Conservation (phyloP, 2,329 filamentous ascomycete species). For the Penicillium sp. region DNA sequence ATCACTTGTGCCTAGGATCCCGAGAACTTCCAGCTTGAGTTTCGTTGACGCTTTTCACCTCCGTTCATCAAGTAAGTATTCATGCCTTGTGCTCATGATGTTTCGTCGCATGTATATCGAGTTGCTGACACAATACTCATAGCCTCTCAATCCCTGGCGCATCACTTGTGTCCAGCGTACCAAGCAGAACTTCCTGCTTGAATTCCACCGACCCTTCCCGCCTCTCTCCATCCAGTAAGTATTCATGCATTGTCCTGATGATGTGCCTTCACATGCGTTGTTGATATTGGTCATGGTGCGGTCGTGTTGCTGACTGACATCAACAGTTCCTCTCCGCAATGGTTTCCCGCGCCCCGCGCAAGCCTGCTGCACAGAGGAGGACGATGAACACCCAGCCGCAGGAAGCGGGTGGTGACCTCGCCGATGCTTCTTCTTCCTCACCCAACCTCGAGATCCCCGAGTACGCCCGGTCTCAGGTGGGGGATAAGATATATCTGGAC, state of each 20-base stretch:
- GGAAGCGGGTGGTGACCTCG: neutral
- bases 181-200: too few relatives aligned
- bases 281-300: neutral
- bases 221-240: neutral
- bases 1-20: too few relatives aligned
- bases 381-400: neutral
- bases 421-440: neutral
- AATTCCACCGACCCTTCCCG: neutral
- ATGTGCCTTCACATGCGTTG: neutral
- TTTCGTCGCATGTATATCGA: too few relatives aligned
- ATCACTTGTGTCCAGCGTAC: too few relatives aligned
- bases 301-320: neutral
- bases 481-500: neutral
- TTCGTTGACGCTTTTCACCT: too few relatives aligned
- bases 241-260: neutral
- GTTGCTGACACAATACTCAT: too few relatives aligned
- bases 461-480: constrained; percentile 9
- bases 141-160: neutral
- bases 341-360: neutral
- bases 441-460: constrained; percentile 21
- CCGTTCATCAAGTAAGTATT: too few relatives aligned
- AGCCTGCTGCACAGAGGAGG: neutral
- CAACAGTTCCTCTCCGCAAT: neutral
- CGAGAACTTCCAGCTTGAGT: too few relatives aligned
- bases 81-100: too few relatives aligned